Evolutionary conservation across 225 moss, liverwort and hornwort genomes (phyloP).

Genomic region (Takakia lepidozioides): DNA sequence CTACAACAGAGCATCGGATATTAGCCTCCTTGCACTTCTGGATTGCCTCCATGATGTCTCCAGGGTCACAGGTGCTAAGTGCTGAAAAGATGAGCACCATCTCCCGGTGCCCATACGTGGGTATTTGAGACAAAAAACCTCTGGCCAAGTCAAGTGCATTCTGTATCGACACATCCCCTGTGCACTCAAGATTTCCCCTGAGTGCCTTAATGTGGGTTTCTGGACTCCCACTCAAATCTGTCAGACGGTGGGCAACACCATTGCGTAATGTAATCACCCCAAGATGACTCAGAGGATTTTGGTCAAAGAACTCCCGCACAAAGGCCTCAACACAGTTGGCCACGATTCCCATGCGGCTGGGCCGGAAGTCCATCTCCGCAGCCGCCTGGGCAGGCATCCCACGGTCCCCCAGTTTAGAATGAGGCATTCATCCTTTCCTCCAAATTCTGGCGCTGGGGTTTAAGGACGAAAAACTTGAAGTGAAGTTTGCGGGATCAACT

Average conservation of each 20-base stretch:
- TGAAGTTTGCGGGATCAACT: constrained; percentile 13
- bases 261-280: constrained; percentile 70
- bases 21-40: constrained; percentile 69
- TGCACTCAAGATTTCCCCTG: constrained; percentile 84
- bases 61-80: constrained; percentile 88
- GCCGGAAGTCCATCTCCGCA: constrained; percentile 94
- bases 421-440: constrained; percentile 22
- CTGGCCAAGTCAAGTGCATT: constrained; percentile 82
- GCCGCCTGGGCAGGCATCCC: constrained; percentile 75
- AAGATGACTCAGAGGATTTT: constrained; percentile 90
- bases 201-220: constrained; percentile 83
- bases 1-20: constrained; percentile 84
- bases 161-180: constrained; percentile 90
- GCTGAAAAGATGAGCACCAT: constrained; percentile 70
- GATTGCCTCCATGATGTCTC: constrained; percentile 77
- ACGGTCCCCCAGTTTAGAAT: constrained; percentile 40
- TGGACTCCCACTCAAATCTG: constrained; percentile 91
- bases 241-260: constrained; percentile 72
- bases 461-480: too few relatives aligned
- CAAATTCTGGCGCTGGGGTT: too few relatives aligned
- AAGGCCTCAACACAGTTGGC: constrained; percentile 88
- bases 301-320: constrained; percentile 91
- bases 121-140: constrained; percentile 72
- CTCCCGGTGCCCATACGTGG: constrained; percentile 88
- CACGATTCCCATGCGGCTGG: constrained; percentile 87